Evolutionary conservation across 1,284 basidiomycete genomes (phyloP).

Genomic region (Apiotrichum montevideense): DNA sequence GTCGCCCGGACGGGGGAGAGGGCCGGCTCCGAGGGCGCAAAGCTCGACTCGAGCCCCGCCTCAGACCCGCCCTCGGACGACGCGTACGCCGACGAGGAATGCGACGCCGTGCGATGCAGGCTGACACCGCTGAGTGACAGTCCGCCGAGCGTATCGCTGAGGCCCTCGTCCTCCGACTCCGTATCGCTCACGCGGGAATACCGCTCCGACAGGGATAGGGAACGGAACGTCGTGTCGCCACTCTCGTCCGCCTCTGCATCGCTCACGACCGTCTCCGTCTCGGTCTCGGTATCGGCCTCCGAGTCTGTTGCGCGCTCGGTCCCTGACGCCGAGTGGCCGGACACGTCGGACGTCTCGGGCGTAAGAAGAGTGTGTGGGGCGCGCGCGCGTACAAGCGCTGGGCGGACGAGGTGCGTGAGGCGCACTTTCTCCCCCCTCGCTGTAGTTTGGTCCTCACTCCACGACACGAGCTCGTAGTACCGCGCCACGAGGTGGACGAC

Average conservation of each 20-base stretch:
- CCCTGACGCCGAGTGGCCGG: slow-evolving; percentile 22
- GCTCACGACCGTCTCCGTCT: not conserved
- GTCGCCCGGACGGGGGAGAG: not conserved
- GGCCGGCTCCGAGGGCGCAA: not conserved
- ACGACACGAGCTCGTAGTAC: slow-evolving; percentile 45
- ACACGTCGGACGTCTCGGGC: slow-evolving; percentile 39
- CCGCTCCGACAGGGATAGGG: slow-evolving; percentile 5
- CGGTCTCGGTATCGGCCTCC: slow-evolving; percentile 10
- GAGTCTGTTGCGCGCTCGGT: not conserved
- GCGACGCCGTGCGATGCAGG: slow-evolving; percentile 13
- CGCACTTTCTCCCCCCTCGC: slow-evolving; percentile 23
- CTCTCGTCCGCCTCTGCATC: not conserved
- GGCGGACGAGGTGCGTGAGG: slow-evolving; percentile 42
- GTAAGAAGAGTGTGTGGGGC: slow-evolving; percentile 25
- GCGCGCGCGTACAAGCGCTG: slow-evolving; percentile 26
- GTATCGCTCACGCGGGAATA: not conserved
- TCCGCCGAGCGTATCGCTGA: slow-evolving; percentile 4
- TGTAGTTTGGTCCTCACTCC: slow-evolving; percentile 34
- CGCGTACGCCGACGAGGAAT: slow-evolving; percentile 34
- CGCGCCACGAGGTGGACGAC: slow-evolving; percentile 42
- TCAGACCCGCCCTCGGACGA: slow-evolving; percentile 36
- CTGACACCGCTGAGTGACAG: not conserved
- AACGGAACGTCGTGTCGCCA: slow-evolving; percentile 4
- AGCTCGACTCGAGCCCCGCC: slow-evolving; percentile 7
- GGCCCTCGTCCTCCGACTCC: not conserved